These are phyloP conservation scores for Penicillium capsulatum DNA, from an alignment of 2,329 filamentous ascomycete genomes.

Conservation along the genomic window DNA sequence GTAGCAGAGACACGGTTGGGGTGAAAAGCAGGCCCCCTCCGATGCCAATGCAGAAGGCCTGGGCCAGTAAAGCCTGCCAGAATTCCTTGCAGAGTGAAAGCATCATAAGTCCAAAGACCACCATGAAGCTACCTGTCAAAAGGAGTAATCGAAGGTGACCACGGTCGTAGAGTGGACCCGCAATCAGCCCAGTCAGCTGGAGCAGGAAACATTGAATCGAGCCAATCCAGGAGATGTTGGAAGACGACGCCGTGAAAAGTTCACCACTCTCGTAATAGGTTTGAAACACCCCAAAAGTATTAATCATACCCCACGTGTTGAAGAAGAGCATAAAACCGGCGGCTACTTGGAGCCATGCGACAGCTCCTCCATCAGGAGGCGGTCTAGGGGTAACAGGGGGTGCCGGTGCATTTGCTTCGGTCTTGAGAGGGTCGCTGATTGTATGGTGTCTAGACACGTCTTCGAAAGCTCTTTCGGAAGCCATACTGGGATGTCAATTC, in stretches of 20 bases:
- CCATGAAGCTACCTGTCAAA: background rate
- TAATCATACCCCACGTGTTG: slow-evolving; percentile 29
- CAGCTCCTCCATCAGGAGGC: slow-evolving; percentile 14
- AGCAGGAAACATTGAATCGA: slow-evolving; percentile 37
- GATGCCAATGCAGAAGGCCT: background rate
- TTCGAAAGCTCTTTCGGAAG: too few relatives aligned
- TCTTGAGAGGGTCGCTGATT: background rate
- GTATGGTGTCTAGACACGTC: too few relatives aligned
- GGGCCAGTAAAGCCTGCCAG: background rate
- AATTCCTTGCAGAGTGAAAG: background rate
- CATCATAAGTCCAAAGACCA: background rate
- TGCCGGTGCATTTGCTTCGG: background rate
- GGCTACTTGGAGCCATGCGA: slow-evolving; percentile 32
- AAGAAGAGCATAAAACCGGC: slow-evolving; percentile 26
- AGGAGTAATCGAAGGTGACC: background rate
- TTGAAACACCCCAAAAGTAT: slow-evolving; percentile 44
- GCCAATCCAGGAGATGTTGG: slow-evolving; percentile 43
- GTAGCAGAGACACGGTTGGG: slow-evolving; percentile 1
- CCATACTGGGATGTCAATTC: too few relatives aligned
- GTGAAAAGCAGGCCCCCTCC: slow-evolving; percentile 11
- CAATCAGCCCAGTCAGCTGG: background rate
- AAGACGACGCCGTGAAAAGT: slow-evolving; percentile 21
- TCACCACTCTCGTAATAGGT: slow-evolving; percentile 38
- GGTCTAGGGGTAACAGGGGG: slow-evolving; percentile 3
- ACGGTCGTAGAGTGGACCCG: background rate